Evolutionary conservation across 1,139 yeast species (phyloP).

Genomic region (Eremothecium sinecaudum): DNA sequence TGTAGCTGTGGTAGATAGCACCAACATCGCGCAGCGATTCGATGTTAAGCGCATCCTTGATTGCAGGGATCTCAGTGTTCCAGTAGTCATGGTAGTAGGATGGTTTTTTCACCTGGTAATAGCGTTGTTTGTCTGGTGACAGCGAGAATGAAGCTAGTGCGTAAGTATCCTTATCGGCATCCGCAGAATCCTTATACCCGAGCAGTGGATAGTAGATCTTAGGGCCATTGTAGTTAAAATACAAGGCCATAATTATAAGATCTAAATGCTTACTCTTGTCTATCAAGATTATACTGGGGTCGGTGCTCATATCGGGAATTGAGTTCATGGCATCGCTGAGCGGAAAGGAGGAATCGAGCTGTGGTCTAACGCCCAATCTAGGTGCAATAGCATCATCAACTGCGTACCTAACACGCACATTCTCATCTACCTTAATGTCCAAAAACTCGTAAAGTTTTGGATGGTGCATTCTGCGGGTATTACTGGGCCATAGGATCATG

Average conservation of each 20-base stretch:
- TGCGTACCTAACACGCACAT: conserved; percentile 4
- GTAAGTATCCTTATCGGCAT: conserved; percentile 59
- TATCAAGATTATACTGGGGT: conserved; percentile 48
- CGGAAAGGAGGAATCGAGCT: conserved; percentile 18
- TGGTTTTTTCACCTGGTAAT: conserved; percentile 39
- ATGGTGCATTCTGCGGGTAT: conserved; percentile 36
- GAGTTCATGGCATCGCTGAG: conserved; percentile 46
- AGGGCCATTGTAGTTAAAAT: conserved; percentile 52
- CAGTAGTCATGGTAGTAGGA: conserved; percentile 9
- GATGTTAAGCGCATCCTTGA: conserved; percentile 2
- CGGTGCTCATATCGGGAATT: conserved; percentile 50
- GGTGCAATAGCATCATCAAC: conserved; percentile 7
- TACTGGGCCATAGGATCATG: conserved; percentile 15
- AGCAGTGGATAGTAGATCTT: conserved; percentile 43
- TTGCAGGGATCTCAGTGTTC: conserved; percentile 6
- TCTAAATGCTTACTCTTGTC: conserved; percentile 44
- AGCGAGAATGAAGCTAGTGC: conserved; percentile 43
- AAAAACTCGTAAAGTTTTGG: conserved; percentile 96
- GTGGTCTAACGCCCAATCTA: conserved; percentile 3
- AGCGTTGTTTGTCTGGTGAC: conserved; percentile 23
- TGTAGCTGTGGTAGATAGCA: too few relatives aligned
- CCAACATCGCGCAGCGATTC: too few relatives aligned
- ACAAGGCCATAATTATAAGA: conserved; percentile 41
- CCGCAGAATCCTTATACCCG: conserved; percentile 52
- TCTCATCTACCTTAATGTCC: conserved; percentile 60